Conservation (phyloP, 257 asterid species). For the Forsythia suspensa region DNA sequence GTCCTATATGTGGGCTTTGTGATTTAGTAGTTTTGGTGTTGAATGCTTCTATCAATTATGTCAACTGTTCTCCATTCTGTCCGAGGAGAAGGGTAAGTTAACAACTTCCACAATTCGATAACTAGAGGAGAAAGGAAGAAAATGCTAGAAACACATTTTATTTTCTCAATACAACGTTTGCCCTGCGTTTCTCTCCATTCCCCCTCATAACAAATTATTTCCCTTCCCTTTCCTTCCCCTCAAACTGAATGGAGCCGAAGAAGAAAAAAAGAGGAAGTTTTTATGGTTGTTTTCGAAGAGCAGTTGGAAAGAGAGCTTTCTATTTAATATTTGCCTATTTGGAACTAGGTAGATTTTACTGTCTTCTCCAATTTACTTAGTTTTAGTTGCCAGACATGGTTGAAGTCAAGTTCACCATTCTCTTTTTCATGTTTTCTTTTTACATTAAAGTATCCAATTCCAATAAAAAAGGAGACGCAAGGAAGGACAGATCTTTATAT, state of each 20-base stretch:
- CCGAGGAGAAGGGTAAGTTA: neutral
- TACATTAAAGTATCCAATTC: constrained; percentile 65
- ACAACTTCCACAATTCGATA: neutral
- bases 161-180: neutral
- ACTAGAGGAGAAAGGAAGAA: neutral
- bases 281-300: neutral
- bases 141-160: neutral
- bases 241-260: neutral
- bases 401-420: constrained; percentile 10
- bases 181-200: neutral
- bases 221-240: neutral
- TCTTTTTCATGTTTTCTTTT: constrained; percentile 7
- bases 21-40: neutral
- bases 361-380: constrained; percentile 1
- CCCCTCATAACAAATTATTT: no score
- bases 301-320: neutral
- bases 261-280: neutral
- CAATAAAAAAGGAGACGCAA: constrained; percentile 66
- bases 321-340: neutral
- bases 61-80: neutral
- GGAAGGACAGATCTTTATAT: constrained; percentile 76
- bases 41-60: neutral
- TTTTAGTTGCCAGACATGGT: constrained; percentile 10
- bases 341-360: neutral
- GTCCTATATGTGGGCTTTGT: neutral